These are phyloP conservation scores for Helicostylum pulchrum DNA, from an alignment of 192 early-diverging fungal genomes.

Conservation along the genomic window DNA sequence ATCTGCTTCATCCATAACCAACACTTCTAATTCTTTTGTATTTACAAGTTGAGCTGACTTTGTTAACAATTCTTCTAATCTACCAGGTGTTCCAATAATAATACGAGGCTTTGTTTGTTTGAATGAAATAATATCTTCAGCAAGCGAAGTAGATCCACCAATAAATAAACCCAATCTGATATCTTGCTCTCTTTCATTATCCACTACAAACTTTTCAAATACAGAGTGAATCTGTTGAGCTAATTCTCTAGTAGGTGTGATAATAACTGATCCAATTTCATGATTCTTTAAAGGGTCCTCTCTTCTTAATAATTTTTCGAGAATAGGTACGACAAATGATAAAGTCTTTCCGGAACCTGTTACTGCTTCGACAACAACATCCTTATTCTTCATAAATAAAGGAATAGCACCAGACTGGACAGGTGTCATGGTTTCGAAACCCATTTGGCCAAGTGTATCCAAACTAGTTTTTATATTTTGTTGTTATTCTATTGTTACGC, in stretches of 20 bases:
- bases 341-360: slow-evolving; percentile 98
- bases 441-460: slow-evolving; percentile 58
- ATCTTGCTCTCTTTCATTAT: slow-evolving; percentile 34
- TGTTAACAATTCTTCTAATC: slow-evolving; percentile 76
- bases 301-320: slow-evolving; percentile 79
- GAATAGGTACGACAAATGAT: slow-evolving; percentile 85
- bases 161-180: slow-evolving; percentile 63
- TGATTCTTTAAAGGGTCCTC: slow-evolving; percentile 56
- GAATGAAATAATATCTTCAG: slow-evolving; percentile 63
- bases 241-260: slow-evolving; percentile 89
- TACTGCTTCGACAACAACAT: slow-evolving; percentile 95
- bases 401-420: slow-evolving; percentile 92
- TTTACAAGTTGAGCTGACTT: slow-evolving; percentile 50
- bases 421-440: slow-evolving; percentile 88
- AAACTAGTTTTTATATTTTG: slow-evolving; percentile 31
- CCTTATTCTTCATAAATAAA: slow-evolving; percentile 86
- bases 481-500: neutral
- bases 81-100: slow-evolving; percentile 87
- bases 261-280: slow-evolving; percentile 84
- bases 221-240: slow-evolving; percentile 83
- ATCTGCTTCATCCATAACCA: slow-evolving; percentile 96
- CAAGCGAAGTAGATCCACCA: slow-evolving; percentile 62
- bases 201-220: slow-evolving; percentile 57
- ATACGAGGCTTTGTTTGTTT: slow-evolving; percentile 71
- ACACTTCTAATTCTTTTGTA: slow-evolving; percentile 77